Evolutionary conservation across 495 filamentous ascomycete species (phyloP).

Genomic region (Penicillium silybi): DNA sequence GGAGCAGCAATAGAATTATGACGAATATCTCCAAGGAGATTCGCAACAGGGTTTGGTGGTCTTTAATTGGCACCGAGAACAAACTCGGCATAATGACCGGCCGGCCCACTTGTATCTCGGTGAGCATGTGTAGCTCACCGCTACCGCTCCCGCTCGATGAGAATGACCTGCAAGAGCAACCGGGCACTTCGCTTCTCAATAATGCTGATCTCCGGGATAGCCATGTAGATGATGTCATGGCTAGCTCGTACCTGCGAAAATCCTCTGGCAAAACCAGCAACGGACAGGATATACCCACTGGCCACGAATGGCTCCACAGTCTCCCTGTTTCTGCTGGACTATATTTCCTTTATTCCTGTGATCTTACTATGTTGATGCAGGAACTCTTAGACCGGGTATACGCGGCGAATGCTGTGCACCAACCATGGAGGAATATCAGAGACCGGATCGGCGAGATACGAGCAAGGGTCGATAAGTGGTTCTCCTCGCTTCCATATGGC

Average conservation of each 20-base stretch:
- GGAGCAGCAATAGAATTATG: constrained; percentile 45
- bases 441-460: constrained; percentile 47
- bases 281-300: constrained; percentile 1
- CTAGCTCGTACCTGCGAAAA: neutral
- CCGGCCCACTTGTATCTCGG: constrained; percentile 50
- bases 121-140: constrained; percentile 42
- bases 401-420: constrained; percentile 40
- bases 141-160: constrained; percentile 54
- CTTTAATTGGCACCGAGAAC: constrained; percentile 55
- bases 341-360: constrained; percentile 43
- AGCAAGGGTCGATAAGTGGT: constrained; percentile 50
- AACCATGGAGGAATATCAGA: constrained; percentile 54
- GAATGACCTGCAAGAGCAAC: constrained; percentile 30
- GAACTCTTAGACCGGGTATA: constrained; percentile 54
- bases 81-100: constrained; percentile 59
- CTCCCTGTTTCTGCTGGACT: constrained; percentile 31
- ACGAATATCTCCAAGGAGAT: constrained; percentile 51
- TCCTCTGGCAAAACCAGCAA: constrained; percentile 13
- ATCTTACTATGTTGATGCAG: constrained; percentile 48
- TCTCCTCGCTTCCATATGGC: constrained; percentile 39
- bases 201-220: constrained; percentile 23
- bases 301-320: constrained; percentile 18
- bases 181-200: constrained; percentile 19
- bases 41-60: constrained; percentile 61
- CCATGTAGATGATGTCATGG: constrained; percentile 12